Conservation (phyloP, 2,329 filamentous ascomycete species). For the Orbilia brochopaga region DNA sequence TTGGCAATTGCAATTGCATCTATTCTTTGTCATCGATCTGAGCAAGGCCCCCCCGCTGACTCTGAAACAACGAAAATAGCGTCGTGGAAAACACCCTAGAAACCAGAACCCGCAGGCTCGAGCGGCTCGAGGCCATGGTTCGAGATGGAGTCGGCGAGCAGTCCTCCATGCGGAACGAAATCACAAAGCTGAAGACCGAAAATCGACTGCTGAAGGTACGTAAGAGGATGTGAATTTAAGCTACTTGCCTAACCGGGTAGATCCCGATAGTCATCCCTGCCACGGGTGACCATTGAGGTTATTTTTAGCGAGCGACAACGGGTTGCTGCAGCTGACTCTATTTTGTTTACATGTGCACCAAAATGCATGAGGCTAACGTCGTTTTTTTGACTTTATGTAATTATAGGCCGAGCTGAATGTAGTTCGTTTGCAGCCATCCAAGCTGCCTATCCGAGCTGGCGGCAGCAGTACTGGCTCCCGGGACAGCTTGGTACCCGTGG, state of each 20-base stretch:
- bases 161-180: slow-evolving; percentile 60
- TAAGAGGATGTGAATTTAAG: slow-evolving; percentile 57
- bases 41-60: slow-evolving; percentile 39
- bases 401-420: slow-evolving; percentile 46
- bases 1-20: slow-evolving; percentile 16
- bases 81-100: slow-evolving; percentile 78
- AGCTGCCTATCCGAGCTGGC: slow-evolving; percentile 39
- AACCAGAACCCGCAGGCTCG: slow-evolving; percentile 79
- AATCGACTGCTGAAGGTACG: slow-evolving; percentile 68
- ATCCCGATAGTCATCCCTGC: background rate
- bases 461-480: slow-evolving; percentile 29
- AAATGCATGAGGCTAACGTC: slow-evolving; percentile 4
- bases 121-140: slow-evolving; percentile 81
- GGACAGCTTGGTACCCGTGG: slow-evolving; percentile 37
- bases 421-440: slow-evolving; percentile 47
- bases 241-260: slow-evolving; percentile 3
- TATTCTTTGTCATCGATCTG: slow-evolving; percentile 13
- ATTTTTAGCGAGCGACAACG: slow-evolving; percentile 13
- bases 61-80: slow-evolving; percentile 33
- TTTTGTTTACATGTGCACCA: background rate
- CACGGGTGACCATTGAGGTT: background rate
- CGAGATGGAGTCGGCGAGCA: slow-evolving; percentile 68
- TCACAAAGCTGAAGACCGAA: slow-evolving; percentile 66
- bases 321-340: slow-evolving; percentile 2
- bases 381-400: slow-evolving; percentile 6